phyloP scores from a whole-genome alignment of 2,329 filamentous ascomycete genomes.

The Ceratocystiopsis brevicomis region DNA sequence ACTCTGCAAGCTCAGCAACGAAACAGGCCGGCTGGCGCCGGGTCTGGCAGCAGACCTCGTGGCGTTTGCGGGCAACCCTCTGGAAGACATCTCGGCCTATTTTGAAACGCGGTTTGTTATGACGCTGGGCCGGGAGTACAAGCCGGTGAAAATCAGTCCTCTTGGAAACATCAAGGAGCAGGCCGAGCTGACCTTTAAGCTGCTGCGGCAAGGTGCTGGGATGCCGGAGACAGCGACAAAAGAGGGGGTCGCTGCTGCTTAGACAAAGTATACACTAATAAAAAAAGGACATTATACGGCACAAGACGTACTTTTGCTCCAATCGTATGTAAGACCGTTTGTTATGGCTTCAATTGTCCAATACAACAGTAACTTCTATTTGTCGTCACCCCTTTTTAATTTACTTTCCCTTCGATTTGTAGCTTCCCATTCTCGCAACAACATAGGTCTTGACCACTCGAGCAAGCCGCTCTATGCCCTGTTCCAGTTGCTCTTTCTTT shows the following conservation, averaged over 20 bases:
- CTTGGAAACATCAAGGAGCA: constrained; percentile 4
- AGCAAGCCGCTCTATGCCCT: constrained; percentile 5
- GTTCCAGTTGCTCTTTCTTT: constrained; percentile 8
- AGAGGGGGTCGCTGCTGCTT: too few relatives aligned
- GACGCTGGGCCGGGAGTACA: constrained; percentile 2
- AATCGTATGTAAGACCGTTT: too few relatives aligned
- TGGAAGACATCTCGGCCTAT: constrained; percentile 2
- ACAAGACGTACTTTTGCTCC: too few relatives aligned
- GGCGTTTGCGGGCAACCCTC: constrained; percentile 5
- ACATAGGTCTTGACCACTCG: constrained; percentile 3
- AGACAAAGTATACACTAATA: too few relatives aligned
- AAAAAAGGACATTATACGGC: too few relatives aligned
- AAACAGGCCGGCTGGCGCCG: constrained; percentile 4
- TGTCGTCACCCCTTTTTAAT: too few relatives aligned
- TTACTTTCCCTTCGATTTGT: too few relatives aligned
- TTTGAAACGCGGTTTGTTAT: constrained; percentile 3
- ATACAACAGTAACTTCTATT: too few relatives aligned
- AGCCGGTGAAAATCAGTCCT: not conserved
- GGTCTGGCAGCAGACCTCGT: constrained; percentile 5
- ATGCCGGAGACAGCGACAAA: too few relatives aligned
- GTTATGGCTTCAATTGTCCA: too few relatives aligned
- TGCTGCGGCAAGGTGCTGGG: constrained; percentile 3
- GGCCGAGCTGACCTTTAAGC: constrained; percentile 2
- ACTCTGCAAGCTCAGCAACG: constrained; percentile 3
- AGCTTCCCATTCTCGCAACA: too few relatives aligned